These are phyloP conservation scores for Lupinus albus DNA, from an alignment of 306 rosid genomes.

Conservation along the genomic window DNA sequence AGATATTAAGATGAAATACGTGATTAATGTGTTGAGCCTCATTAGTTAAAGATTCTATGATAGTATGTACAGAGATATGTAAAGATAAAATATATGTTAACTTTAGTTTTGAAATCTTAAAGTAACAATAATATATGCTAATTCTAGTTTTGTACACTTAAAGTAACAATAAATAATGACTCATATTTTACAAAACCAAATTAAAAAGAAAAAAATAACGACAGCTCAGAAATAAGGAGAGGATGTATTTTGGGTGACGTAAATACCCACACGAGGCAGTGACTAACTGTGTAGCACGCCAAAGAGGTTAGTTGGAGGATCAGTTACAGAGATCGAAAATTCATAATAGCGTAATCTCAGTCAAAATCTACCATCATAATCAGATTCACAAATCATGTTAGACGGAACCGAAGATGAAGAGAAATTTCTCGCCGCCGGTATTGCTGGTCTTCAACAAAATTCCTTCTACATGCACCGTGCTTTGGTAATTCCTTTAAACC, in stretches of 20 bases:
- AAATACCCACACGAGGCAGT: not conserved
- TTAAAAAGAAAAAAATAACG: too few species aligned
- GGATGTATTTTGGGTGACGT: not conserved
- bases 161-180: too few species aligned
- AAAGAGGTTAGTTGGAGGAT: conserved; percentile 20
- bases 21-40: too few species aligned
- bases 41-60: too few species aligned
- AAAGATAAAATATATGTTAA: too few species aligned
- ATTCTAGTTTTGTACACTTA: too few species aligned
- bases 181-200: too few species aligned
- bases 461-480: conserved; percentile 99
- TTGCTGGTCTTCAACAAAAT: conserved; percentile 95
- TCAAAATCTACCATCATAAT: conserved; percentile 22
- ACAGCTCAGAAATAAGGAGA: too few species aligned
- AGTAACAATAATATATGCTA: too few species aligned
- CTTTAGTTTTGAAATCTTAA: too few species aligned
- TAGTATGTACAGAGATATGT: too few species aligned
- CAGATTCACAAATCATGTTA: conserved; percentile 55
- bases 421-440: conserved; percentile 93
- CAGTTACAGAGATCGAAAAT: conserved; percentile 23
- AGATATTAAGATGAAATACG: too few species aligned
- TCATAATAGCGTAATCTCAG: not conserved
- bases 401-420: conserved; percentile 91
- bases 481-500: conserved; percentile 60
- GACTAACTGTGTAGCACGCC: not conserved